Percentiles rank a stretch among this genome's conserved stretches.
phyloP scores from a whole-genome alignment of 495 filamentous ascomycete species.

The Penicillium angulare region DNA sequence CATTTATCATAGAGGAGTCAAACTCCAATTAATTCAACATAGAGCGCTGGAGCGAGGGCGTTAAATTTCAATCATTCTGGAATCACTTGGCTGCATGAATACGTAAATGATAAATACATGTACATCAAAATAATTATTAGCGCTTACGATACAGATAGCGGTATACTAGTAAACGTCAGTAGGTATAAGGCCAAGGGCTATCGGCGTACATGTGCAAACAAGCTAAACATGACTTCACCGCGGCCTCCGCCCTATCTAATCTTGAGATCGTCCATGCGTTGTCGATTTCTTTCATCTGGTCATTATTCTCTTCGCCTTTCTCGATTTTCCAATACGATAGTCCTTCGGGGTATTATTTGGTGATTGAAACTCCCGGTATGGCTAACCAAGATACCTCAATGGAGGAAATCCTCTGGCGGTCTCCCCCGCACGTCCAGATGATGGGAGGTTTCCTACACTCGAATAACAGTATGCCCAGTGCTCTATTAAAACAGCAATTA shows the following conservation, averaged over 20 bases:
- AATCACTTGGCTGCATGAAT: background rate
- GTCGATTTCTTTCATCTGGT: background rate
- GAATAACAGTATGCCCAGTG: slow-evolving; percentile 42
- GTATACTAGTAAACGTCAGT: too few species aligned
- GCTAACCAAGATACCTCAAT: slow-evolving; percentile 57
- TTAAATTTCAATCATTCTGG: background rate
- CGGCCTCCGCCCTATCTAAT: slow-evolving; percentile 14
- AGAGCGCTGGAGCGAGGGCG: slow-evolving; percentile 24
- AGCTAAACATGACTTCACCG: slow-evolving; percentile 26
- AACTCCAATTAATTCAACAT: slow-evolving; percentile 36
- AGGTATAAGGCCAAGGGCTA: too few species aligned
- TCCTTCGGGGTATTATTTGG: background rate
- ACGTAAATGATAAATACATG: background rate
- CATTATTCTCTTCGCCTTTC: background rate
- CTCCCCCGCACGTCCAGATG: slow-evolving; percentile 56
- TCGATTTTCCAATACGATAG: background rate
- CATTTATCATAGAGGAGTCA: slow-evolving; percentile 4
- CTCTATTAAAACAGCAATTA: slow-evolving; percentile 8
- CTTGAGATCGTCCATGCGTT: background rate
- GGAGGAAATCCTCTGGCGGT: slow-evolving; percentile 78
- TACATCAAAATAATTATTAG: too few species aligned
- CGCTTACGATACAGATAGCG: too few species aligned
- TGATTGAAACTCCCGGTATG: slow-evolving; percentile 20
- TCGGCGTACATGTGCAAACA: too few species aligned
- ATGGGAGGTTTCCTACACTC: slow-evolving; percentile 56